Conservation (phyloP, 768 basidiomycete species). For the Collybia sp. region DNA sequence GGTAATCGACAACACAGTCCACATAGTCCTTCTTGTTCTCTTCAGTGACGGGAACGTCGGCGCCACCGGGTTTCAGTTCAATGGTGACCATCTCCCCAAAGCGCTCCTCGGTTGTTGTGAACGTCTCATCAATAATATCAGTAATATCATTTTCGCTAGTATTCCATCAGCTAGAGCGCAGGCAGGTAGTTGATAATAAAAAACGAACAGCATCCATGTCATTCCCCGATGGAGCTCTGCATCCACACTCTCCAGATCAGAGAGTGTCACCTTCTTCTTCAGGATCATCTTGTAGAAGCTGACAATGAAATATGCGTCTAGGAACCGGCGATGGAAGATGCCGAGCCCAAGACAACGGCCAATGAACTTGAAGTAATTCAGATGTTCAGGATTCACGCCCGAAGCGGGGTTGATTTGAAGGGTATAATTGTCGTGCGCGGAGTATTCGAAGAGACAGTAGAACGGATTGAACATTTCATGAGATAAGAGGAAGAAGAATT, state of each 20-base stretch:
- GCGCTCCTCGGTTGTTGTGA: slow-evolving; percentile 94
- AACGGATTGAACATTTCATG: slow-evolving; percentile 99
- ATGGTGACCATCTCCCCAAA: slow-evolving; percentile 98
- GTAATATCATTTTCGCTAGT: slow-evolving; percentile 97
- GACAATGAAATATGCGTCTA: slow-evolving; percentile 99
- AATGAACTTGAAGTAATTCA: slow-evolving; percentile 99
- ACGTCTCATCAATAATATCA: slow-evolving; percentile 96
- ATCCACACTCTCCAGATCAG: slow-evolving; percentile 96
- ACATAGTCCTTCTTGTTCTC: slow-evolving; percentile 99
- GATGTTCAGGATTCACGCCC: slow-evolving; percentile 96
- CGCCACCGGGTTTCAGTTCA: slow-evolving; percentile 88
- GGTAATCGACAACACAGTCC: slow-evolving; percentile 90
- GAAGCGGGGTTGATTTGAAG: slow-evolving; percentile 99
- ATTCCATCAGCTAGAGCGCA: slow-evolving; percentile 5
- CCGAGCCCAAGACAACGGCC: slow-evolving; percentile 92
- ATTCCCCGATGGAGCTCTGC: slow-evolving; percentile 91
- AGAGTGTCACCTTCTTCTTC: slow-evolving; percentile 92
- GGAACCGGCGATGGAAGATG: slow-evolving; percentile 98
- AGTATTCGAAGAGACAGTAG: slow-evolving; percentile 99
- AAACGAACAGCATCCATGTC: slow-evolving; percentile 97
- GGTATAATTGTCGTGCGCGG: slow-evolving; percentile 99
- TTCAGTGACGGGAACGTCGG: slow-evolving; percentile 83
- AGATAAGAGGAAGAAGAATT: slow-evolving; percentile 99
- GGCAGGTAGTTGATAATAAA: background rate
- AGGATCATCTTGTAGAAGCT: slow-evolving; percentile 99